phyloP scores from a whole-genome alignment of 208 protist species.

The Porcisia hertigi region DNA sequence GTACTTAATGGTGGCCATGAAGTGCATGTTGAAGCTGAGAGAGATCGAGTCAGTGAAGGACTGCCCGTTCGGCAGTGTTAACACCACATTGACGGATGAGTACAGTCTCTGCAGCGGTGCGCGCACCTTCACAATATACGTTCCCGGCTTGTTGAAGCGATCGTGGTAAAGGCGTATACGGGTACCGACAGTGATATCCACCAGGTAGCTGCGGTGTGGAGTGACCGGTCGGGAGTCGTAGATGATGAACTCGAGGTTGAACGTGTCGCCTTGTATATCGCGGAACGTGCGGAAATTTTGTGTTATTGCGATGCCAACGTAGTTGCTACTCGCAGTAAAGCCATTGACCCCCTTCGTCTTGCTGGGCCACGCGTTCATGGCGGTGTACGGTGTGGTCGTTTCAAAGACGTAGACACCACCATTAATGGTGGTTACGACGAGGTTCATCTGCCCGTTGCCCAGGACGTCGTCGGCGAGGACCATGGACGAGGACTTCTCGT shows the following conservation, averaged over 20 bases:
- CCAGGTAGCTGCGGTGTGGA: slow-evolving; percentile 43
- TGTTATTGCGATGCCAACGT: slow-evolving; percentile 78
- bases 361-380: slow-evolving; percentile 79
- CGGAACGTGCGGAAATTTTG: slow-evolving; percentile 44
- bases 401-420: slow-evolving; percentile 90
- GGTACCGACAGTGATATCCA: slow-evolving; percentile 72
- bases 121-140: slow-evolving; percentile 53
- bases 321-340: slow-evolving; percentile 62
- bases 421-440: slow-evolving; percentile 87
- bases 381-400: slow-evolving; percentile 68
- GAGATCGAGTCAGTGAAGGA: slow-evolving; percentile 70
- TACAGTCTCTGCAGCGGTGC: slow-evolving; percentile 69
- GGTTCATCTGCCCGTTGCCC: slow-evolving; percentile 87
- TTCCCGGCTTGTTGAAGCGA: slow-evolving; percentile 42
- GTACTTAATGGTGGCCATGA: slow-evolving; percentile 80
- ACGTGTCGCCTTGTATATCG: slow-evolving; percentile 75
- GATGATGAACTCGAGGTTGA: slow-evolving; percentile 72
- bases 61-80: slow-evolving; percentile 75
- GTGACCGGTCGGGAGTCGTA: slow-evolving; percentile 41
- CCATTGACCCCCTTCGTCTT: slow-evolving; percentile 82
- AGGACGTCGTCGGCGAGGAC: slow-evolving; percentile 92
- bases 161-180: slow-evolving; percentile 53
- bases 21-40: slow-evolving; percentile 87
- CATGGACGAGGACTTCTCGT: slow-evolving; percentile 86
- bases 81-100: slow-evolving; percentile 53